Evolutionary conservation across 2,329 filamentous ascomycete species (phyloP).

Genomic region (Colletotrichum sp.): DNA sequence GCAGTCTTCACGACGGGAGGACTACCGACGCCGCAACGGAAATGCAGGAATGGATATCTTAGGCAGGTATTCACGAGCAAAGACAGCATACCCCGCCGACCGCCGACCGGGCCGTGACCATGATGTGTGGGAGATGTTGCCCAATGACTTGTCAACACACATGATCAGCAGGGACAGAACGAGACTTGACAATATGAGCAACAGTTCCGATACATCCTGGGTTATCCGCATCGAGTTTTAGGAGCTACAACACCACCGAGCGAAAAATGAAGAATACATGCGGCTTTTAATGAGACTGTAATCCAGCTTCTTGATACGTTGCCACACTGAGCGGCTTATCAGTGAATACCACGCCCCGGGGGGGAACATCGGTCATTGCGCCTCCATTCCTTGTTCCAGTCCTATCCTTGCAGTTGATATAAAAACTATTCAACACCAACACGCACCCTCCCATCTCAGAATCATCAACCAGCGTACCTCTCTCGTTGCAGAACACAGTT

Average conservation of each 20-base stretch:
- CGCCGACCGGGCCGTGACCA: background rate
- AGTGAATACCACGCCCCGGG: background rate
- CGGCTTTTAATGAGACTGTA: background rate
- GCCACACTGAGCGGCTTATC: background rate
- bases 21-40: background rate
- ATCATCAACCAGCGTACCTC: background rate
- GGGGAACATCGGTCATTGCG: background rate
- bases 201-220: background rate
- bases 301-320: background rate
- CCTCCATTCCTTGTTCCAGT: background rate
- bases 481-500: background rate
- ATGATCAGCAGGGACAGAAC: background rate
- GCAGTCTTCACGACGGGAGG: background rate
- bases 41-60: background rate
- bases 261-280: background rate
- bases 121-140: background rate
- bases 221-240: background rate
- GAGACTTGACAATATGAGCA: background rate
- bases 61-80: background rate
- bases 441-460: background rate
- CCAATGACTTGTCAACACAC: background rate
- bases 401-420: background rate
- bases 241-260: background rate
- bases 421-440: background rate
- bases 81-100: background rate